Conservation (phyloP, 2,329 filamentous ascomycete genomes). For the Colletotrichum viniferum region DNA sequence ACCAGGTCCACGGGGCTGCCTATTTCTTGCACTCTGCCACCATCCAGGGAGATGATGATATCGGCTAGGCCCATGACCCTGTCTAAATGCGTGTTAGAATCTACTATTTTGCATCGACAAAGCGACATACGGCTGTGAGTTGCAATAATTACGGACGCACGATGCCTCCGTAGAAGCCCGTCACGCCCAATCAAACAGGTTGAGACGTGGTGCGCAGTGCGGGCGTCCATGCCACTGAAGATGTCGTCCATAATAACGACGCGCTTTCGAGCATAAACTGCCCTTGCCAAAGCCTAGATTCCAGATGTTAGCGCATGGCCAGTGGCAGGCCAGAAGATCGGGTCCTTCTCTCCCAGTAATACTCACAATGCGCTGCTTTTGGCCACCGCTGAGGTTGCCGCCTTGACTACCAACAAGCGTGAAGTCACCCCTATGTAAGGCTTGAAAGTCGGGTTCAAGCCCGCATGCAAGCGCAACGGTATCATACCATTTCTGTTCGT, state of each 20-base stretch:
- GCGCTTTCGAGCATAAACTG: not conserved
- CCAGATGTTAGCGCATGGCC: not conserved
- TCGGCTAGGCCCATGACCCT: not conserved
- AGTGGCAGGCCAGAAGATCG: not conserved
- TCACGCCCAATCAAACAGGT: not conserved
- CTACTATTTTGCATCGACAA: accelerated
- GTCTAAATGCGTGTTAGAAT: not conserved
- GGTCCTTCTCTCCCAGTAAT: not conserved
- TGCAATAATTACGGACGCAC: not conserved
- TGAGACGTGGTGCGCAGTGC: not conserved
- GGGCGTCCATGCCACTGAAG: constrained; percentile 8
- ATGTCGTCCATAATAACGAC: constrained; percentile 9
- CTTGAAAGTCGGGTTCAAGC: not conserved
- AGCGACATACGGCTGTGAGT: constrained; percentile 2
- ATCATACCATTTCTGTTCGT: constrained; percentile 2
- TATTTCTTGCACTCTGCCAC: not conserved
- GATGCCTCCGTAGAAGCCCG: not conserved
- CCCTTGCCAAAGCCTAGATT: not conserved
- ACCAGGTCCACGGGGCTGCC: not conserved
- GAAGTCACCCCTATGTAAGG: not conserved
- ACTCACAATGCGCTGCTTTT: constrained; percentile 16
- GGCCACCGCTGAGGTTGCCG: not conserved
- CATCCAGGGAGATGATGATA: not conserved
- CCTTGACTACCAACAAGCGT: not conserved
- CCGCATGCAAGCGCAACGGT: not conserved